Evolutionary conservation across 139 green algal genomes (phyloP).

Genomic region (Nannochloris sp.): DNA sequence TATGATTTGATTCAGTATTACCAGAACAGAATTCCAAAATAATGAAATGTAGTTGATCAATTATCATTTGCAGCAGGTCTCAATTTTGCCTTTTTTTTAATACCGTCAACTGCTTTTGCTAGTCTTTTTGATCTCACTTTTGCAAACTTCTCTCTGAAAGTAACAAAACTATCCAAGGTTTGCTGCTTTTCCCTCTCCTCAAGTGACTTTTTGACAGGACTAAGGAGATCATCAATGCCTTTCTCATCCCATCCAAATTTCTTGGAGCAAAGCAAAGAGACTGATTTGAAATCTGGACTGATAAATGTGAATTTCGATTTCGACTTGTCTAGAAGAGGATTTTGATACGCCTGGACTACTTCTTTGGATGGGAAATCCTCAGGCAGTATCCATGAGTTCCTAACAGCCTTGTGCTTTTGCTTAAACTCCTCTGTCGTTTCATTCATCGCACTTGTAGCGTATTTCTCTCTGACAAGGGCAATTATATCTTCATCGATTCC

Average conservation of each 20-base stretch:
- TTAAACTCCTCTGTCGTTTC: slow-evolving; percentile 44
- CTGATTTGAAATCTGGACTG: slow-evolving; percentile 55
- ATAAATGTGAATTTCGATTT: slow-evolving; percentile 57
- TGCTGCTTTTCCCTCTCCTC: slow-evolving; percentile 56
- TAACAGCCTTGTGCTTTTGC: slow-evolving; percentile 38
- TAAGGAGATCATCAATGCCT: slow-evolving; percentile 62
- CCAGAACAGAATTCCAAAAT: slow-evolving; percentile 61
- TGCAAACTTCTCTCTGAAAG: slow-evolving; percentile 74
- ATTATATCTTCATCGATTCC: slow-evolving; percentile 28
- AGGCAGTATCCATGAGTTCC: slow-evolving; percentile 64
- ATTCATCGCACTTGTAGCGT: neutral
- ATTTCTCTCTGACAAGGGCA: slow-evolving; percentile 13
- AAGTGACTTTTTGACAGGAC: slow-evolving; percentile 63
- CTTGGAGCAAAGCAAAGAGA: slow-evolving; percentile 60
- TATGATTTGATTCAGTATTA: slow-evolving; percentile 78
- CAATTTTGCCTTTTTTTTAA: slow-evolving; percentile 28
- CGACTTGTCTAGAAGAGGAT: slow-evolving; percentile 30
- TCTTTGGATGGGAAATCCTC: slow-evolving; percentile 52
- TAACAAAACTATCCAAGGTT: slow-evolving; percentile 71
- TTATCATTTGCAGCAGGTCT: neutral
- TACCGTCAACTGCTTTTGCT: slow-evolving; percentile 43
- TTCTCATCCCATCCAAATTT: slow-evolving; percentile 54
- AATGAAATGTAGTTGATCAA: neutral
- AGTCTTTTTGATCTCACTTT: slow-evolving; percentile 79
- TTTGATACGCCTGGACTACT: slow-evolving; percentile 48